Percentiles rank a stretch among this genome's conserved stretches.
These are phyloP conservation scores for Balansia obtecta DNA, from an alignment of 2,329 filamentous ascomycete species.

Conservation along the genomic window DNA sequence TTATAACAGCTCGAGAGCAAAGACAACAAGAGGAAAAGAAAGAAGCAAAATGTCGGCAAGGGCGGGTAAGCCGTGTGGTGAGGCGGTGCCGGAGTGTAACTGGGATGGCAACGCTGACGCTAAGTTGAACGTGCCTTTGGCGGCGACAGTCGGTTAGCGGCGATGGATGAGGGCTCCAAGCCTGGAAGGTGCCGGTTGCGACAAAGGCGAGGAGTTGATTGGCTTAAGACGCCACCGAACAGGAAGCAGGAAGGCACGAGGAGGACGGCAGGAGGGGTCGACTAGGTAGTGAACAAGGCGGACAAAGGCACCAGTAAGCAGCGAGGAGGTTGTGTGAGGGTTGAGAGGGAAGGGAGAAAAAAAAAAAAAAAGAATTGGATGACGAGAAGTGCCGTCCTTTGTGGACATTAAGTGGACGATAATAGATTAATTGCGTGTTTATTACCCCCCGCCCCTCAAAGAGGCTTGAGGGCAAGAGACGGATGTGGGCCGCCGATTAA, in stretches of 20 bases:
- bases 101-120: neutral
- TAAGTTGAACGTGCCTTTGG: neutral
- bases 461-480: neutral
- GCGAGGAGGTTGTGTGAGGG: neutral
- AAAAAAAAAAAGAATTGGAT: neutral
- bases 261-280: constrained; percentile 7
- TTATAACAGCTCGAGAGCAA: neutral
- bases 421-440: neutral
- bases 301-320: neutral
- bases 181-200: constrained; percentile 5
- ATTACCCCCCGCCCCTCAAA: neutral
- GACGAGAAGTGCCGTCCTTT: neutral
- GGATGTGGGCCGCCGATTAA: neutral
- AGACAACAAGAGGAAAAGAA: neutral
- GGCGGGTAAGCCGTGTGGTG: neutral
- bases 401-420: neutral
- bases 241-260: too few relatives aligned
- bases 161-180: neutral
- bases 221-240: constrained; percentile 5
- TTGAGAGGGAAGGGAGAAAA: too few relatives aligned
- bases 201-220: constrained; percentile 10
- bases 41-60: neutral
- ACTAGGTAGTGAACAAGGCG: neutral
- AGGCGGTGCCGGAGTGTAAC: neutral
- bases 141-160: neutral